A percentile compares a stretch with the other conserved stretches of the same genome.
These are phyloP conservation scores for Vairimorpha apis DNA, from an alignment of 371 early-diverging fungal species.

Conservation along the genomic window DNA sequence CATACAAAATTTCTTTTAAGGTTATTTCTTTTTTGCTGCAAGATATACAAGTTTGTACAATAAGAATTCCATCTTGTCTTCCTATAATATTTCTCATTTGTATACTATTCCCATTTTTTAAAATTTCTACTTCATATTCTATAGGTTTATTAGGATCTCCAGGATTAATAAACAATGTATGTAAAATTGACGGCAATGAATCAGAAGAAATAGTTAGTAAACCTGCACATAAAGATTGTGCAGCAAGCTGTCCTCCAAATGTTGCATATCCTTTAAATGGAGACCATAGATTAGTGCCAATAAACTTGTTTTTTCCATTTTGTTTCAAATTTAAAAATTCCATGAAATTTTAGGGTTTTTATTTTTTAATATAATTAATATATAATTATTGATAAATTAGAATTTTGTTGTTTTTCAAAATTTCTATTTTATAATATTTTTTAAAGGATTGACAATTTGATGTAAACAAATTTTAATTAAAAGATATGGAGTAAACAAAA, in stretches of 20 bases:
- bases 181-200: not conserved
- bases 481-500: no score
- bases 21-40: slow-evolving; percentile 8
- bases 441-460: no score
- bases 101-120: slow-evolving; percentile 27
- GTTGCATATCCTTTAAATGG: slow-evolving; percentile 34
- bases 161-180: slow-evolving; percentile 27
- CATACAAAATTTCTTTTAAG: slow-evolving; percentile 7
- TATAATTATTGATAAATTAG: no score
- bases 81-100: slow-evolving; percentile 17
- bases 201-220: slow-evolving; percentile 2
- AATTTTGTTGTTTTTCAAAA: no score
- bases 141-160: slow-evolving; percentile 1
- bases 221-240: slow-evolving; percentile 28
- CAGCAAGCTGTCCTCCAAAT: slow-evolving; percentile 41
- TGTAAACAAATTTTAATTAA: no score
- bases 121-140: slow-evolving; percentile 10
- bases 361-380: no score
- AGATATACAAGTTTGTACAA: slow-evolving; percentile 5
- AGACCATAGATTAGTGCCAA: slow-evolving; percentile 24
- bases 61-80: slow-evolving; percentile 20
- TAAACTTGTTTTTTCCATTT: not conserved
- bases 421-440: no score
- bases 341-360: no score
- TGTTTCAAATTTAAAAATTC: slow-evolving; percentile 20